phyloP scores from a whole-genome alignment of 768 basidiomycete genomes.

The Pulveroboletus frians region DNA sequence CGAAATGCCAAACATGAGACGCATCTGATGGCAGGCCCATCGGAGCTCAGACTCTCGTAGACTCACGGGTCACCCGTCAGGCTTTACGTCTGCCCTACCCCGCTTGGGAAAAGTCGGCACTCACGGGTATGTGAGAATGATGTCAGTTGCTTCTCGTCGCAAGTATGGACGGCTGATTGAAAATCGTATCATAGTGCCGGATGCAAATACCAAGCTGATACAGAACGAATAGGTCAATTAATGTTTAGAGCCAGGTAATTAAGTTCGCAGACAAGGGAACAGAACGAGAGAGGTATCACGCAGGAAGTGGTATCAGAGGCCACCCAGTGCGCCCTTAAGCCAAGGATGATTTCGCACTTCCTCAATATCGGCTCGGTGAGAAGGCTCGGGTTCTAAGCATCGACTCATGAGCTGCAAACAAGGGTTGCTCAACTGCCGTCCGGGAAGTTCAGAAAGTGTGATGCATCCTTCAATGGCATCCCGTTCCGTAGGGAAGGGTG shows the following conservation, averaged over 20 bases:
- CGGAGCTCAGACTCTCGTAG: too few relatives aligned
- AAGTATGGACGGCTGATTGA: neutral
- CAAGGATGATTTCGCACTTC: slow-evolving; percentile 85
- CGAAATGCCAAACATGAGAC: too few relatives aligned
- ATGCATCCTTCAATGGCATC: slow-evolving; percentile 70
- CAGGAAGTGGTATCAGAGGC: slow-evolving; percentile 10
- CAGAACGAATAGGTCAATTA: slow-evolving; percentile 14
- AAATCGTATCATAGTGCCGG: neutral
- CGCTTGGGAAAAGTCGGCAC: neutral
- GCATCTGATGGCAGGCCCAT: too few relatives aligned
- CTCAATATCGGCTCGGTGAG: slow-evolving; percentile 70
- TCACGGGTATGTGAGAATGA: neutral
- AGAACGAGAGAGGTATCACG: slow-evolving; percentile 6
- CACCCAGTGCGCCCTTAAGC: slow-evolving; percentile 41
- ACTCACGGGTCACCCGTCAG: too few relatives aligned
- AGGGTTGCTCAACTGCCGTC: slow-evolving; percentile 37
- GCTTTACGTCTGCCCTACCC: neutral
- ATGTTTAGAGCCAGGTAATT: slow-evolving; percentile 5
- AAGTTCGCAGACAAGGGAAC: slow-evolving; percentile 3
- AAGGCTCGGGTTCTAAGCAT: slow-evolving; percentile 83
- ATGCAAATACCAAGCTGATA: slow-evolving; percentile 6
- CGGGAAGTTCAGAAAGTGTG: slow-evolving; percentile 40
- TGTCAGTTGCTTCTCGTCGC: too few relatives aligned
- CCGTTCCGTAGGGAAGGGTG: slow-evolving; percentile 86
- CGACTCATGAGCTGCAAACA: slow-evolving; percentile 62